Evolutionary conservation across 768 basidiomycete genomes (phyloP), one percentile per base, ranked within the genome.

Genomic region (Suillus subaureus): DNA sequence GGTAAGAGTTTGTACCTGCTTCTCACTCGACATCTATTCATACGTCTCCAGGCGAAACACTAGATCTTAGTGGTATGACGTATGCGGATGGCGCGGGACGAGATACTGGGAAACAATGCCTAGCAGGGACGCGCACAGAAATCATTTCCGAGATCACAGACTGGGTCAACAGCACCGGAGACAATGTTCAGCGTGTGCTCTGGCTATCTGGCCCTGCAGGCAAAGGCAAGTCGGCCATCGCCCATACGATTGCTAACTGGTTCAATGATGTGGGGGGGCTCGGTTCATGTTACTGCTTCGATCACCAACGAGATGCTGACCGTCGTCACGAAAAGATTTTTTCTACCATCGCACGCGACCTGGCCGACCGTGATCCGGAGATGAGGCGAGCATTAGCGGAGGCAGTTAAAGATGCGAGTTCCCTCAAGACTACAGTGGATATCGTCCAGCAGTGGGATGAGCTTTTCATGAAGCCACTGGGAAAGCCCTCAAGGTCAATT

Each of bases 131-230:
- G 1, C 71, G 73, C 6, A 18, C 42, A 28, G 66, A 62, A 16
- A 68, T 77, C 21, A 64, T 76, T 49, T 67, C 71, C 28, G 69
- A 70, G 18, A 73, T 78, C 40, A 62, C 57, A 31, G 43, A 65
- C 23, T 78, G 76, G 76, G 51, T 66, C 21, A 64, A 69, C 54
- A 51, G 68, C 47, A 55, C 61, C 8, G 33, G 61, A n/a, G 58
- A 37, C 12, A 47, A 63, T 33, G 43, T 61, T 37, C 39, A 57
- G 31, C 54, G 62, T 26, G 23, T 51, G 13, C 12, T n/a, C 21
- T 47, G n/a, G 45, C 45, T 47, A 47, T 47, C 45, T 47, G 45
- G 45, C 12, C 45, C 9, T n/a, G n/a, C 45, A 47, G n/a, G 45
- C n/a, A 47, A n/a, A 12, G n/a, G n/a, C 12, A 47, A 35, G 6